phyloP scores from a whole-genome alignment of 2,329 filamentous ascomycete genomes.

The Anthostomella pinea region DNA sequence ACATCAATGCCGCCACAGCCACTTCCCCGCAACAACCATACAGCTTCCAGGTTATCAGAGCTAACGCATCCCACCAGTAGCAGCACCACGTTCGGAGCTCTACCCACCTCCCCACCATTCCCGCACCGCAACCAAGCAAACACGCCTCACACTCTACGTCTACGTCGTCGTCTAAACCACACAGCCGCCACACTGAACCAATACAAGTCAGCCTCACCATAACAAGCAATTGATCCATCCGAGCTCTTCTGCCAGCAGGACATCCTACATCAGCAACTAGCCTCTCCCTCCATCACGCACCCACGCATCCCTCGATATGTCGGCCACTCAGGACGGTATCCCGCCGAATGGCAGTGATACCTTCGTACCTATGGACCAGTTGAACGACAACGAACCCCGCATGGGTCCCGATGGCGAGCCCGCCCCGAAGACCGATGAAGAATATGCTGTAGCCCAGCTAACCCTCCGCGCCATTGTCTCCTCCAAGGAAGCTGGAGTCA shows the following conservation, averaged over 20 bases:
- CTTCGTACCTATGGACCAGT: slow-evolving; percentile 58
- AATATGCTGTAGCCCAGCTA: slow-evolving; percentile 89
- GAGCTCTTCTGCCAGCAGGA: slow-evolving; percentile 13
- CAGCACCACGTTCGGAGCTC: slow-evolving; percentile 21
- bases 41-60: slow-evolving; percentile 32
- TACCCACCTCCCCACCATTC: slow-evolving; percentile 20
- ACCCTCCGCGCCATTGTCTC: slow-evolving; percentile 97
- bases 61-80: slow-evolving; percentile 28
- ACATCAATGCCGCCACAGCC: slow-evolving; percentile 20
- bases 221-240: slow-evolving; percentile 1
- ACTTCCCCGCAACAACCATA: slow-evolving; percentile 27
- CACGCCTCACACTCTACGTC: slow-evolving; percentile 4
- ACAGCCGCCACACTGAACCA: slow-evolving; percentile 5
- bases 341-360: slow-evolving; percentile 60
- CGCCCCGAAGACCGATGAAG: slow-evolving; percentile 89
- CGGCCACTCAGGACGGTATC: slow-evolving; percentile 56
- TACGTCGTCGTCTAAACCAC: slow-evolving; percentile 18
- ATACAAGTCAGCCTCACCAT: slow-evolving; percentile 2
- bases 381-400: slow-evolving; percentile 59
- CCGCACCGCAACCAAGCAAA: slow-evolving; percentile 12
- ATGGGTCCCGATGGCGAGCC: slow-evolving; percentile 73
- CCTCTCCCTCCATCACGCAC: slow-evolving; percentile 10
- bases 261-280: slow-evolving; percentile 14
- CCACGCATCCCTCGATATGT: slow-evolving; percentile 47
- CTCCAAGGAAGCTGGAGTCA: slow-evolving; percentile 97